phyloP scores from a whole-genome alignment of 2,329 filamentous ascomycete genomes.

The Penicillium sp. region DNA sequence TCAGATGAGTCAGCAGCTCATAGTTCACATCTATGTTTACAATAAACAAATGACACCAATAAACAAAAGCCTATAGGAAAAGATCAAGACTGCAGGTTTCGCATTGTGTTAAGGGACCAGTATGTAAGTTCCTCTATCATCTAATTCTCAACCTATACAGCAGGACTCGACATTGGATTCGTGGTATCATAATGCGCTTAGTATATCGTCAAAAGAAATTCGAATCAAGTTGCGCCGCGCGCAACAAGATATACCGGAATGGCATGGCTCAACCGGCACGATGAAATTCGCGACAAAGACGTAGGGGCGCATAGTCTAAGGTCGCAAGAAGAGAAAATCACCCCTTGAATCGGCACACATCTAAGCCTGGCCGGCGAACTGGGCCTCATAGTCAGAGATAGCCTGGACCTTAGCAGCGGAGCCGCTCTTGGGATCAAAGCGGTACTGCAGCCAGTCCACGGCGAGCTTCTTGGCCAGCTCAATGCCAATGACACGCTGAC shows the following conservation, averaged over 20 bases:
- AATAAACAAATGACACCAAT: neutral
- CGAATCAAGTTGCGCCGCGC: neutral
- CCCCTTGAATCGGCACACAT: neutral
- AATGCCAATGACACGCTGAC: conserved; percentile 77
- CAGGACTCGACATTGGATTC: conserved; percentile 20
- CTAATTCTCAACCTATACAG: conserved; percentile 15
- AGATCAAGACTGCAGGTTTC: conserved; percentile 6
- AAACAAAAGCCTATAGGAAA: neutral
- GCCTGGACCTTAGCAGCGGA: conserved; percentile 62
- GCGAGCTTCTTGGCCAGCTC: conserved; percentile 77
- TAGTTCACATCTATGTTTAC: neutral
- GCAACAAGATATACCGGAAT: neutral
- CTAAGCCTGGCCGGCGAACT: conserved; percentile 29
- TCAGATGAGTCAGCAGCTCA: conserved; percentile 24
- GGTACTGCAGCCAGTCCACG: conserved; percentile 81
- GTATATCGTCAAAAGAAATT: conserved; percentile 9
- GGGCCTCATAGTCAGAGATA: conserved; percentile 45
- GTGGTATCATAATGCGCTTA: conserved; percentile 35
- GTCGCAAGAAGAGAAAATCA: neutral
- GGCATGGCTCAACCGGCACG: neutral
- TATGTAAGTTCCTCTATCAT: conserved; percentile 15
- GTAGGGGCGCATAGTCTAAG: neutral
- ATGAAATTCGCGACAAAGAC: neutral
- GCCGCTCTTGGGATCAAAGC: conserved; percentile 69
- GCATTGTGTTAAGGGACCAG: conserved; percentile 16